phyloP scores from a whole-genome alignment of 176 grass and related monocot species.

The Panicum miliaceum region DNA sequence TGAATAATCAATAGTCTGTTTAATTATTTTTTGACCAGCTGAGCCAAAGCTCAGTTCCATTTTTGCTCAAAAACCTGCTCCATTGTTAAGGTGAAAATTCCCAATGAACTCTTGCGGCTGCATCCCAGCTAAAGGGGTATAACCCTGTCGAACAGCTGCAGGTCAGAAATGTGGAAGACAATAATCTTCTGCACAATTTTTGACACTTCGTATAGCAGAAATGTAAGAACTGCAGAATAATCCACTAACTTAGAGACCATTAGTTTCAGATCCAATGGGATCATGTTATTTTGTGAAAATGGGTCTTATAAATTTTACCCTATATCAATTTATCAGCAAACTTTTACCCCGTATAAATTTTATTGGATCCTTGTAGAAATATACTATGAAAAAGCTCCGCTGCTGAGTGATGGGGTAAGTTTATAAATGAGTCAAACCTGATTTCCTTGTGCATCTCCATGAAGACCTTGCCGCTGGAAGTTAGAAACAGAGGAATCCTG shows the following conservation, averaged over 20 bases:
- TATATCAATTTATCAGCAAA: neutral
- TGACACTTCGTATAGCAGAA: neutral
- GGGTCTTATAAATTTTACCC: neutral
- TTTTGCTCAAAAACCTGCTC: constrained; percentile 40
- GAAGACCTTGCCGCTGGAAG: constrained; percentile 53
- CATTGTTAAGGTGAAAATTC: constrained; percentile 49
- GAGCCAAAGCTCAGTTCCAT: neutral
- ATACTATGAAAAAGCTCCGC: neutral
- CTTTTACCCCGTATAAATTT: neutral
- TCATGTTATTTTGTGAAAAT: neutral
- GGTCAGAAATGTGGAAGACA: constrained; percentile 27
- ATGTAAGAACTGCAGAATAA: neutral
- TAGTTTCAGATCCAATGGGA: neutral
- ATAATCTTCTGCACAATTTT: neutral
- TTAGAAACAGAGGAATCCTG: constrained; percentile 57
- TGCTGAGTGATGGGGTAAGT: neutral
- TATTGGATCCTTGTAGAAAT: constrained; percentile 6
- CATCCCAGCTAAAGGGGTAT: constrained; percentile 45
- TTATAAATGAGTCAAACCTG: constrained; percentile 46
- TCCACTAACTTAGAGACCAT: neutral
- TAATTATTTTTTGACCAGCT: constrained; percentile 6
- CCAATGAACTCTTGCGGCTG: constrained; percentile 54
- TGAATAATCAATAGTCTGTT: neutral
- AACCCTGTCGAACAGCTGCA: constrained; percentile 54
- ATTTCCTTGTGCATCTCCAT: constrained; percentile 51